These are phyloP conservation scores for Casaregolazyma lundiana DNA, from an alignment of 1,139 yeast genomes.

Conservation along the genomic window DNA sequence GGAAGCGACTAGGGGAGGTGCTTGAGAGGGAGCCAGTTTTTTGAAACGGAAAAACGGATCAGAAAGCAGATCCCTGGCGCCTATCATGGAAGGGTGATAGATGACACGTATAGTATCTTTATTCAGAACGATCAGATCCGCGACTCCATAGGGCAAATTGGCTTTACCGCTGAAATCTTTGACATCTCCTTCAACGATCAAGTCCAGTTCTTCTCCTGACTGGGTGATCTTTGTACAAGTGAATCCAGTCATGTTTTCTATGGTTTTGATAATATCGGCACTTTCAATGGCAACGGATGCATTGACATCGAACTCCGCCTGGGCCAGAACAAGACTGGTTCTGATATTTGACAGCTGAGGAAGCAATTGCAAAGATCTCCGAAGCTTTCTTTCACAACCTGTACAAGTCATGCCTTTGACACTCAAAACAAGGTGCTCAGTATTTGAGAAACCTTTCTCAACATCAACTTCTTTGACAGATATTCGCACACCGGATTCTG, in stretches of 20 bases:
- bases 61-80: background rate
- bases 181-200: background rate
- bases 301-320: constrained; percentile 1
- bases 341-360: background rate
- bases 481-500: background rate
- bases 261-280: background rate
- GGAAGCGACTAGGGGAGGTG: background rate
- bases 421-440: constrained; percentile 1
- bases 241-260: constrained; percentile 5
- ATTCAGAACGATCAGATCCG: background rate
- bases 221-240: background rate
- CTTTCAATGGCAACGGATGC: background rate
- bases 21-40: constrained; percentile 1
- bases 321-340: constrained; percentile 3
- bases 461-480: background rate
- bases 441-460: background rate
- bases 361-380: background rate
- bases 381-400: constrained; percentile 6
- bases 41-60: background rate
- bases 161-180: background rate
- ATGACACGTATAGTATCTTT: background rate
- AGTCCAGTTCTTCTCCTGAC: background rate
- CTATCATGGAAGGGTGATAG: background rate
- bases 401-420: constrained; percentile 6
- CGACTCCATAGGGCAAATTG: constrained; percentile 3